phyloP scores from a whole-genome alignment of 2,329 filamentous ascomycete species.

The Myriosclerotinia scirpicola region DNA sequence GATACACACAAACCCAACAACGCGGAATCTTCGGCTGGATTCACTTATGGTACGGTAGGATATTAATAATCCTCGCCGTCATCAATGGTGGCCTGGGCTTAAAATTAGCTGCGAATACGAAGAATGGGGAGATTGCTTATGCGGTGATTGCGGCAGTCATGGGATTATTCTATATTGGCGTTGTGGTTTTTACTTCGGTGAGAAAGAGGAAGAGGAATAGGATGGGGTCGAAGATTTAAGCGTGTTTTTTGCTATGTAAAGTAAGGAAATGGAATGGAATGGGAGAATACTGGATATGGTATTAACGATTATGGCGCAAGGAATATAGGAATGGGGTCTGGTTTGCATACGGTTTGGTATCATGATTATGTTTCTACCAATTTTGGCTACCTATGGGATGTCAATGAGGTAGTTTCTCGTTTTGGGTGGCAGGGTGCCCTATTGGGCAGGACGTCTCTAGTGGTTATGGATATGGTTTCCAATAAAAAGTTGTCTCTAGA shows the following conservation, averaged over 20 bases:
- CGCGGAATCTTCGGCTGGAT: conserved; percentile 54
- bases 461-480: background rate
- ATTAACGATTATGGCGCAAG: too few species aligned
- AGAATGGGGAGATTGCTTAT: conserved; percentile 53
- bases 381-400: background rate
- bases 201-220: conserved; percentile 7
- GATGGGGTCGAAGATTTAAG: background rate
- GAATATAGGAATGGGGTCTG: too few species aligned
- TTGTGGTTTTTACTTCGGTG: conserved; percentile 28
- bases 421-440: background rate
- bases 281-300: too few species aligned
- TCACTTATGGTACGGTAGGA: conserved; percentile 64
- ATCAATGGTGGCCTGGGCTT: conserved; percentile 65
- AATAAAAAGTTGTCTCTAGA: background rate
- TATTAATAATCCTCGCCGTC: conserved; percentile 57
- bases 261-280: too few species aligned
- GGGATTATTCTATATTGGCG: conserved; percentile 47
- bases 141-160: conserved; percentile 54
- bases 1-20: conserved; percentile 49
- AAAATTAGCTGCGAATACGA: conserved; percentile 47
- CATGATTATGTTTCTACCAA: background rate
- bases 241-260: background rate
- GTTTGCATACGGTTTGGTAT: too few species aligned
- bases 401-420: background rate
- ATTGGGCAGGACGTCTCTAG: too few species aligned